phyloP scores from a whole-genome alignment of 208 protist species.

The Crithidia acanthocephali region DNA sequence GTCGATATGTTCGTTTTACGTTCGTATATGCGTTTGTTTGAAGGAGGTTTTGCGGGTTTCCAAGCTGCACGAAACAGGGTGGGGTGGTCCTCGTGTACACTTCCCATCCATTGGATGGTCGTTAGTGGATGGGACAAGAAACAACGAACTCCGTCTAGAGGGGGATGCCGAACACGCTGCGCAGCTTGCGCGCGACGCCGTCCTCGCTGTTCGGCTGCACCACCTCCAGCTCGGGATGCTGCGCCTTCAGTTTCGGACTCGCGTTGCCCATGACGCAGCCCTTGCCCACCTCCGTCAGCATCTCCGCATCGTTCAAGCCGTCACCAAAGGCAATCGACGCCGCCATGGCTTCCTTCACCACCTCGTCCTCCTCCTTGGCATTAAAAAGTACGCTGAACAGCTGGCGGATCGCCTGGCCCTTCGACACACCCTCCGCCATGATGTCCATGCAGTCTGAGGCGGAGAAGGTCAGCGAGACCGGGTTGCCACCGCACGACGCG shows the following conservation, averaged over 20 bases:
- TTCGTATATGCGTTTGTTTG: too few relatives aligned
- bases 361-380: slow-evolving; percentile 33
- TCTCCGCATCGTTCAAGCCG: slow-evolving; percentile 69
- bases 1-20: too few relatives aligned
- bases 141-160: too few relatives aligned
- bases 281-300: slow-evolving; percentile 54
- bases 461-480: slow-evolving; percentile 41
- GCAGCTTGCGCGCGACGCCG: slow-evolving; percentile 53
- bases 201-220: slow-evolving; percentile 48
- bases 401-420: slow-evolving; percentile 33
- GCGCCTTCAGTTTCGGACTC: too few relatives aligned
- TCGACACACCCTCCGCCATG: slow-evolving; percentile 40
- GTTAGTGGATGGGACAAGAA: too few relatives aligned
- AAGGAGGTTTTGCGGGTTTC: too few relatives aligned
- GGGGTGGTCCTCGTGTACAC: too few relatives aligned
- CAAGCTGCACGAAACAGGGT: too few relatives aligned
- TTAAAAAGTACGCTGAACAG: slow-evolving; percentile 29
- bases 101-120: too few relatives aligned
- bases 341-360: slow-evolving; percentile 28
- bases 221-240: slow-evolving; percentile 48
- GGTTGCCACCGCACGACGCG: slow-evolving; percentile 3
- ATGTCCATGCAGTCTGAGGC: slow-evolving; percentile 45
- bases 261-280: slow-evolving; percentile 74
- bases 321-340: slow-evolving; percentile 73
- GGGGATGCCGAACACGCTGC: slow-evolving; percentile 40